phyloP scores from a whole-genome alignment of 2,329 filamentous ascomycete species.

The Fusarium nisikadoi region DNA sequence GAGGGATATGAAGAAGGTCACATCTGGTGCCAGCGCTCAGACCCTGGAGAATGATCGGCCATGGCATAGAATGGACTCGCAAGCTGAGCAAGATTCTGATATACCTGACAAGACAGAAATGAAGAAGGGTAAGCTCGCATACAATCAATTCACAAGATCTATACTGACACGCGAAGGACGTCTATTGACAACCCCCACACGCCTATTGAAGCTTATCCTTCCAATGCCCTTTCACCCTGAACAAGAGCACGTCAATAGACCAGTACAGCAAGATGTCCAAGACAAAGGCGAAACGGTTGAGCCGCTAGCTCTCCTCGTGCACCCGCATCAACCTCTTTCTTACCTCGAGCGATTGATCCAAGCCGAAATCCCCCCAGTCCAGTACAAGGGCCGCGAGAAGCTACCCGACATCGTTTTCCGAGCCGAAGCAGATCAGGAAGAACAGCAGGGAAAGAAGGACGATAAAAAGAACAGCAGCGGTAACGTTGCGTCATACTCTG shows the following conservation, averaged over 20 bases:
- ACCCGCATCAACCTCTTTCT: conserved; percentile 90
- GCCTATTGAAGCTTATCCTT: conserved; percentile 82
- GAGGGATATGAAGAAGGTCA: conserved; percentile 36
- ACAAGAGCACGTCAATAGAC: conserved; percentile 54
- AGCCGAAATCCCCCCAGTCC: conserved; percentile 80
- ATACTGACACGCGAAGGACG: conserved; percentile 62
- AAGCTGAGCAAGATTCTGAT: conserved; percentile 25
- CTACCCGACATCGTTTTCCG: conserved; percentile 81
- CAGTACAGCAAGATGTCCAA: conserved; percentile 49
- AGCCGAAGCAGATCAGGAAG: conserved; percentile 76
- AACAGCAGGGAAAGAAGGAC: conserved; percentile 50
- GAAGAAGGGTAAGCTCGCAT: conserved; percentile 35
- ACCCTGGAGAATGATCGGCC: conserved; percentile 42
- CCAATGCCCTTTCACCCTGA: conserved; percentile 67
- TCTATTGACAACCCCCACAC: conserved; percentile 81
- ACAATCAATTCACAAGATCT: neutral
- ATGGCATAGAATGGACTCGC: conserved; percentile 39
- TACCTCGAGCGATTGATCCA: conserved; percentile 92
- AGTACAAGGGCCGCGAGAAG: conserved; percentile 72
- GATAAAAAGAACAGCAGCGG: conserved; percentile 43
- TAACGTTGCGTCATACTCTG: conserved; percentile 76
- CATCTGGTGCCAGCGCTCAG: conserved; percentile 41
- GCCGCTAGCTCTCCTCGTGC: conserved; percentile 84
- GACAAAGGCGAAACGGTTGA: conserved; percentile 65
- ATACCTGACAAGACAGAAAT: conserved; percentile 30